Conservation (phyloP, 2,329 filamentous ascomycete genomes). For the Beauveria australis region DNA sequence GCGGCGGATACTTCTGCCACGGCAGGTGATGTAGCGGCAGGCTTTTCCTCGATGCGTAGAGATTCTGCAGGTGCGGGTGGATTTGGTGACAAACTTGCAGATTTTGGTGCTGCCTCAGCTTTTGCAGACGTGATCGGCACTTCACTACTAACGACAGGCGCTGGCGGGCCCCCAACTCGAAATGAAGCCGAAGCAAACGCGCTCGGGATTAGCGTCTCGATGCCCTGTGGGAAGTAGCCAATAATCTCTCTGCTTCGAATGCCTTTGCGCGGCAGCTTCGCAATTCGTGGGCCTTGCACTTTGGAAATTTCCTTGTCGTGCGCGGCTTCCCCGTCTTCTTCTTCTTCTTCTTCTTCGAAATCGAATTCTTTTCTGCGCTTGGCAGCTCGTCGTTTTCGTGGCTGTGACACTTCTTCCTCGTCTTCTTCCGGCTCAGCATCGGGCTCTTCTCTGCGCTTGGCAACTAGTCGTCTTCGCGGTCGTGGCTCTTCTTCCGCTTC, state of each 20-base stretch:
- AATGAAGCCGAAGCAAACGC: constrained; percentile 15
- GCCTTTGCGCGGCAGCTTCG: constrained; percentile 32
- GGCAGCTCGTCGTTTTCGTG: not conserved
- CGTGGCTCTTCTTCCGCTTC: not conserved
- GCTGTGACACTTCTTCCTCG: not conserved
- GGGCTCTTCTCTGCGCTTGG: not conserved
- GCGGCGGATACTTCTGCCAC: not conserved
- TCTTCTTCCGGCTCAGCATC: constrained; percentile 1
- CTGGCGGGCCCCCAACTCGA: constrained; percentile 4
- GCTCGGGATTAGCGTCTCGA: constrained; percentile 12
- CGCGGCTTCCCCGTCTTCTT: not conserved
- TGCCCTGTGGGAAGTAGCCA: constrained; percentile 25
- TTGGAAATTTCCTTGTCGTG: not conserved
- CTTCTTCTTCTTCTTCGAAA: constrained; percentile 1
- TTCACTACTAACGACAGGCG: not conserved
- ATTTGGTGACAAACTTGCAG: not conserved
- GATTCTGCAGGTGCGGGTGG: not conserved
- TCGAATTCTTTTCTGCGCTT: not conserved
- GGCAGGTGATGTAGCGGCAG: not conserved
- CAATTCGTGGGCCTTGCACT: constrained; percentile 26
- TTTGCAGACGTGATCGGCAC: not conserved
- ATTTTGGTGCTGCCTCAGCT: not conserved
- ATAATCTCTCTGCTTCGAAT: constrained; percentile 41
- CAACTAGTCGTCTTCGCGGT: not conserved
- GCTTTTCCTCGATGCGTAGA: not conserved